Evolutionary conservation across 169 alveolate genomes (phyloP).

Genomic region (Perkinsus chesapeaki): DNA sequence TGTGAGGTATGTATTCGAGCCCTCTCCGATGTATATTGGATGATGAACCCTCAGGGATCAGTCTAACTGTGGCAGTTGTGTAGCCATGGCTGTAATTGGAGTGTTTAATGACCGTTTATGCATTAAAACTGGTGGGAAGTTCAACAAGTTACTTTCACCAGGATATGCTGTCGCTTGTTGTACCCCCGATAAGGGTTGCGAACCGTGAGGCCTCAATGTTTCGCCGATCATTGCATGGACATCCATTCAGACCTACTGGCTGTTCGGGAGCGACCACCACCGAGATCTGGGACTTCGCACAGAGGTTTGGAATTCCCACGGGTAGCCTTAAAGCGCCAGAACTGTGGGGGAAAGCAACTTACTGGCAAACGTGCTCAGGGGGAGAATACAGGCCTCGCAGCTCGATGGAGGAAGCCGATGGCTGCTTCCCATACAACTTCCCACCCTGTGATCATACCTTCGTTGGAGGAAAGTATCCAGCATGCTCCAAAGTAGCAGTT

Average conservation of each 20-base stretch:
- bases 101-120: constrained; percentile 67
- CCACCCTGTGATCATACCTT: constrained; percentile 6
- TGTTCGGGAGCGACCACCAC: too few relatives aligned
- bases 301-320: constrained; percentile 39
- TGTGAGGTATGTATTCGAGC: too few relatives aligned
- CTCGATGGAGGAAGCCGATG: constrained; percentile 16
- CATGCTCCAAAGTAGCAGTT: not conserved
- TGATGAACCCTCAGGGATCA: constrained; percentile 63
- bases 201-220: not conserved
- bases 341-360: too few relatives aligned
- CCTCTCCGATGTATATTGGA: too few relatives aligned
- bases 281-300: too few relatives aligned
- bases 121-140: constrained; percentile 38
- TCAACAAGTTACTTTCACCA: not conserved
- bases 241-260: too few relatives aligned
- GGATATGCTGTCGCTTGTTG: not conserved
- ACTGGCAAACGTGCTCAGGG: not conserved
- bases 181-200: not conserved
- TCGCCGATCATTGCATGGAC: not conserved
- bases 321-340: constrained; percentile 24
- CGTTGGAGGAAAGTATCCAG: not conserved
- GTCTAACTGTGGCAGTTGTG: constrained; percentile 70
- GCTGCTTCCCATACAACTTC: constrained; percentile 35
- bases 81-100: constrained; percentile 76
- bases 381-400: constrained; percentile 16